phyloP scores from a whole-genome alignment of 148 eudicot species.

The Rhododendron williamsianum region DNA sequence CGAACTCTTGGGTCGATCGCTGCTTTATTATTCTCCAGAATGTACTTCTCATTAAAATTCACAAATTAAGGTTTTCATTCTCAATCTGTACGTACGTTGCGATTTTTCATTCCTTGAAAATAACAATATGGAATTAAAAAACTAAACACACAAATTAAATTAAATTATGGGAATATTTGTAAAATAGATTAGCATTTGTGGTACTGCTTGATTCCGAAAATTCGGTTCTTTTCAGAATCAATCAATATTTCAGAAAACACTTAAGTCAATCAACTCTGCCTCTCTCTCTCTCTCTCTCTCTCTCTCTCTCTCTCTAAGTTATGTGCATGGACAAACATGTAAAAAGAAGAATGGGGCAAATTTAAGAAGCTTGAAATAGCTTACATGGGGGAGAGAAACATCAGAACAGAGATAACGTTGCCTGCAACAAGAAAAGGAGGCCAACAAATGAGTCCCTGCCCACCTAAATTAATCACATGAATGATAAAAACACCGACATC shows the following conservation, averaged over 20 bases:
- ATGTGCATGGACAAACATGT: neutral
- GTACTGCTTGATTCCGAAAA: neutral
- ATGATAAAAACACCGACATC: neutral
- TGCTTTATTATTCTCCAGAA: conserved; percentile 40
- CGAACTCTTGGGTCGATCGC: conserved; percentile 41
- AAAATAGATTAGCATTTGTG: neutral
- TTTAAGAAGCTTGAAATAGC: neutral
- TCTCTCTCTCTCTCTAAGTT: neutral
- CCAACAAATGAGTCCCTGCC: neutral
- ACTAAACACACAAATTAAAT: too few relatives aligned
- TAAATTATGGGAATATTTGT: neutral
- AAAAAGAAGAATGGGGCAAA: neutral
- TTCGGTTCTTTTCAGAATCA: neutral
- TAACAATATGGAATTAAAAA: neutral
- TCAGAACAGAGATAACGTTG: conserved; percentile 21
- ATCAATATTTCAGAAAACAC: neutral
- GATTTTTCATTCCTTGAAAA: neutral
- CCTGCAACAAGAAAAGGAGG: conserved; percentile 13
- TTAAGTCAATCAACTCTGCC: too few relatives aligned
- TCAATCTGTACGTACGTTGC: neutral
- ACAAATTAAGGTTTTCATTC: neutral
- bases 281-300: neutral
- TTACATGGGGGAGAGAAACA: conserved; percentile 30
- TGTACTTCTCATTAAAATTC: conserved; percentile 31
- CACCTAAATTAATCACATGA: neutral